phyloP scores from a whole-genome alignment of 495 filamentous ascomycete genomes.

The Neurospora africana region DNA sequence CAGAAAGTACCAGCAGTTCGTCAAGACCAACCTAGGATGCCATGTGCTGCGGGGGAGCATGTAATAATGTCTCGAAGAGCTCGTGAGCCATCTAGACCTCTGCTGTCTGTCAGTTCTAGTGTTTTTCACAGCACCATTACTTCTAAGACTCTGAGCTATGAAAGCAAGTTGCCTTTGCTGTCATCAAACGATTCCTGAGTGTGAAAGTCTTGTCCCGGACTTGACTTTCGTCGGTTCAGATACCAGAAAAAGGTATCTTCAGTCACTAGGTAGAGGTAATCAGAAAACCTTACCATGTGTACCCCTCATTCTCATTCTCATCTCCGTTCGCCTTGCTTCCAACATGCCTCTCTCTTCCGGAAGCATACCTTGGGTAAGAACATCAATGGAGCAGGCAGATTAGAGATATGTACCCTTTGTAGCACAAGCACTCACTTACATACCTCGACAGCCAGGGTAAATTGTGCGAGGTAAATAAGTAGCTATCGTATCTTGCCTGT shows the following conservation, averaged over 20 bases:
- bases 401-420: not conserved
- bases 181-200: no score
- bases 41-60: not conserved
- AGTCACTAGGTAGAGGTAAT: no score
- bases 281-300: no score
- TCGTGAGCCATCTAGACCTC: not conserved
- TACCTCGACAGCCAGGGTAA: not conserved
- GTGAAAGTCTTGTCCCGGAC: no score
- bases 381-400: not conserved
- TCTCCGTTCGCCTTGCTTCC: not conserved
- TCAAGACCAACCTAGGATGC: not conserved
- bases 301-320: no score
- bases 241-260: no score
- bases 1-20: not conserved
- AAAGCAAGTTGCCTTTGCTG: no score
- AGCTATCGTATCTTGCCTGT: not conserved
- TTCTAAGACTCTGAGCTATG: no score
- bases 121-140: no score
- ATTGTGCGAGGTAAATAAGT: not conserved
- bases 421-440: not conserved
- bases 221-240: no score
- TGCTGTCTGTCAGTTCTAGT: no score
- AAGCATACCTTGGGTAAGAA: not conserved
- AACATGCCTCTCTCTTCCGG: not conserved
- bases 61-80: not conserved